Evolutionary conservation across 176 grass and related monocot species (phyloP).

Genomic region (Avena atlantica): DNA sequence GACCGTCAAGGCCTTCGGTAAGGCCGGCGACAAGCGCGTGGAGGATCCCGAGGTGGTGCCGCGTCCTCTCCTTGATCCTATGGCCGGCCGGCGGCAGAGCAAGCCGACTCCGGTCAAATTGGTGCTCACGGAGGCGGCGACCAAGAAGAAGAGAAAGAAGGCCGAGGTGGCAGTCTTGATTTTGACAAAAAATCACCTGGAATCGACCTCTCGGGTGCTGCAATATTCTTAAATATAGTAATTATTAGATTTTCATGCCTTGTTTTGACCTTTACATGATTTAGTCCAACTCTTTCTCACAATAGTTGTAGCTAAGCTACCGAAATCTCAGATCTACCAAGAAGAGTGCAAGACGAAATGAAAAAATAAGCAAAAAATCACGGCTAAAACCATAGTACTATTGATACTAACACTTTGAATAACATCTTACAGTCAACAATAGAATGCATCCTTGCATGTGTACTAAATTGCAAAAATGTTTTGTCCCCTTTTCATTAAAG

Average conservation of each 20-base stretch:
- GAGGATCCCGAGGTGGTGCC: no score
- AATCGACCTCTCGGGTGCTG: constrained; percentile 86
- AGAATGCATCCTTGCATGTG: background rate
- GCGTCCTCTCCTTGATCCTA: no score
- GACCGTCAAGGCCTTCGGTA: no score
- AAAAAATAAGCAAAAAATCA: background rate
- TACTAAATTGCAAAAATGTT: background rate
- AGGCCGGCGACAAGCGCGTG: no score
- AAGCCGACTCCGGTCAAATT: constrained; percentile 22
- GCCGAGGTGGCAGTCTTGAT: constrained; percentile 52
- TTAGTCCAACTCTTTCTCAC: background rate
- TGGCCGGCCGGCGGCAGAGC: no score
- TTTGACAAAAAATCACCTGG: constrained; percentile 69
- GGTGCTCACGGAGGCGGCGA: no score
- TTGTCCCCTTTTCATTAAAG: background rate
- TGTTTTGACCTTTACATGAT: background rate
- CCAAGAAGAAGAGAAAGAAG: no score
- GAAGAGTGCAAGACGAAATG: background rate
- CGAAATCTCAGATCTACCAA: background rate
- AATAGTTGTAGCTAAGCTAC: background rate
- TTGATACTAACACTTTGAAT: no score
- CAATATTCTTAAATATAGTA: constrained; percentile 6
- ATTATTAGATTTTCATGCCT: background rate
- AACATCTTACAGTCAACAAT: background rate
- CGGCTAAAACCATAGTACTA: background rate